Base-by-base conservation (phyloP, 805 yeast genomes). In the Ogataea haglerorum region DNA sequence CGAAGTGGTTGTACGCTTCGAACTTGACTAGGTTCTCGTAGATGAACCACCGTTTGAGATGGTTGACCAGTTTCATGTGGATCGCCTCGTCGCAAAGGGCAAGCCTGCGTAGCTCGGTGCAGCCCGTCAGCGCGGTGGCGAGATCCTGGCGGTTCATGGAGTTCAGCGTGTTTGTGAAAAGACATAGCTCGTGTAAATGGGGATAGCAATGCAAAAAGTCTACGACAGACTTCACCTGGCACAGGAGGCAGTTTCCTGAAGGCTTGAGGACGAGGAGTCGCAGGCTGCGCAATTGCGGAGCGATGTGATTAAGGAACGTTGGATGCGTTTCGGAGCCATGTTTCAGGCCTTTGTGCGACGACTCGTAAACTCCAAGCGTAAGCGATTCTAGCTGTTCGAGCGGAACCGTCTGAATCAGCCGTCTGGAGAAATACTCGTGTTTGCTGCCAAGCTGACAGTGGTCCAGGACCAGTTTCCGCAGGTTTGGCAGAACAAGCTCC, bases 41-140 rank as follows among this genome's bases (percentile, higher is more conserved):
- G 6, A 52, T 45, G 28, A 57, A 57, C 57, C 60, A 57, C 14
- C 37, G 48, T 36, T 58, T 58, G 24, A 59, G 33, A 22, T 41
- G 37, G 27, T 48, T 51, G 2, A 49, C 36, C 13, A 59, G 16
- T 36, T 52, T 52, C 4, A 37, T 12, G 31, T 40, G 45, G 10
- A 57, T 33, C 30, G 43, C 48, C n/a, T 51, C 58, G 39, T 58
- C 64, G 36, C 48, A 54, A 7, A 49, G 29, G 1, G 53, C 44
- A 16, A 59, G 10, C 18, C 43, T 43, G 10, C 34, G n/a, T 28
- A 56, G 25, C 3, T 21, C 30, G 14, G 40, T 26, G n/a, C 36
- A 30, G 9, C 17, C 10, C 3, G 32, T 7, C 7, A 58, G 16
- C 2, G 44, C 34, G 2, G 29, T 10, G 1, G 43, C 12, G 10